These are phyloP conservation scores for Ophiostoma australiae DNA, from an alignment of 2,329 filamentous ascomycete genomes.

Conservation along the genomic window DNA sequence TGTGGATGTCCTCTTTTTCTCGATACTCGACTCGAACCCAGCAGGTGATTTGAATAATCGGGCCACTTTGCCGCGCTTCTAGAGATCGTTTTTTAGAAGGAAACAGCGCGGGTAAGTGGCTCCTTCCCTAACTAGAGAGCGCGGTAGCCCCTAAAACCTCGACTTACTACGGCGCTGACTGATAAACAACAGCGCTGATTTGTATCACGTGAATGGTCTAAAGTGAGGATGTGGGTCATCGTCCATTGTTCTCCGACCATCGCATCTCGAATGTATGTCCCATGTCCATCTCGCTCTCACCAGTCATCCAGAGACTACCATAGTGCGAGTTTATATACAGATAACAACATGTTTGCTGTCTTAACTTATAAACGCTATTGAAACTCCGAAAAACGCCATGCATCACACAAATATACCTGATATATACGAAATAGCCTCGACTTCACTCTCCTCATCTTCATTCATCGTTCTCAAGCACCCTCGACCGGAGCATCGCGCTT, in stretches of 20 bases:
- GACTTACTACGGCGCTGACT: not conserved
- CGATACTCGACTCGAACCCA: not conserved
- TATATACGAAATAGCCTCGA: not conserved
- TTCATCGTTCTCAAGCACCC: not conserved
- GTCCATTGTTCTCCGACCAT: not conserved
- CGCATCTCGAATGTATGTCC: not conserved
- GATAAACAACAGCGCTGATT: not conserved
- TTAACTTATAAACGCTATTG: not conserved
- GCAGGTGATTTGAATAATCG: not conserved
- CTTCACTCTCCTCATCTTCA: not conserved
- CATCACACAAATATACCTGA: not conserved
- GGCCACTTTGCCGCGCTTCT: not conserved
- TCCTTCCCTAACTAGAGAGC: not conserved
- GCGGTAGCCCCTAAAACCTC: constrained; percentile 12
- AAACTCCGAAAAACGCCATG: constrained; percentile 10
- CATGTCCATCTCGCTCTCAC: not conserved
- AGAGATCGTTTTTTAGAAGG: not conserved
- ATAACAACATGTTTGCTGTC: not conserved
- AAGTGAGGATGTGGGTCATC: not conserved
- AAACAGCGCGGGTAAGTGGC: not conserved
- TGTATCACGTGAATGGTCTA: constrained; percentile 14
- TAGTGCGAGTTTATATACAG: not conserved
- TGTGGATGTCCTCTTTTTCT: constrained; percentile 14
- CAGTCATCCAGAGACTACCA: not conserved
- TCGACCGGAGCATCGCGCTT: constrained; percentile 38